Conservation (phyloP, 805 yeast genomes). For the Wickerhamiella alocasiicola region DNA sequence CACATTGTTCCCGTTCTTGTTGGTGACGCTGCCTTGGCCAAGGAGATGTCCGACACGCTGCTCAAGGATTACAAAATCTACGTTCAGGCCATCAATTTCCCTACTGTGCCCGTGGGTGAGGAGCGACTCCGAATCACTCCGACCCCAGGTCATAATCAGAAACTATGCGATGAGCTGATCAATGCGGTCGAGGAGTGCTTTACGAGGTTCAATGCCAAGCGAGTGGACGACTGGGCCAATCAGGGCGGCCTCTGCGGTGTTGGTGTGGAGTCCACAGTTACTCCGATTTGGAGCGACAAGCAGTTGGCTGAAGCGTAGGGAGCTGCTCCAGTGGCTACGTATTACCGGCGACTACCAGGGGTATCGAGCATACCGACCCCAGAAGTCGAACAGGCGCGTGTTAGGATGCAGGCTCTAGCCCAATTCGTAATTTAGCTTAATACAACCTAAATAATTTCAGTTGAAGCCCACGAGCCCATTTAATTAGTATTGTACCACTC, state of each 20-base stretch:
- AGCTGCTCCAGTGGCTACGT: too few species aligned
- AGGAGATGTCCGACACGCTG: slow-evolving; percentile 78
- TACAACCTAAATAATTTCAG: too few species aligned
- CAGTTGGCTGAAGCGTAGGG: slow-evolving; percentile 52
- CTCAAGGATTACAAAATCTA: slow-evolving; percentile 76
- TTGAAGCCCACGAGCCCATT: too few species aligned
- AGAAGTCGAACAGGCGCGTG: too few species aligned
- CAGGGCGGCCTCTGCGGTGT: slow-evolving; percentile 89
- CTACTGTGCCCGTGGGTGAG: slow-evolving; percentile 91
- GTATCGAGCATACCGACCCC: too few species aligned
- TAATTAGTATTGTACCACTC: too few species aligned
- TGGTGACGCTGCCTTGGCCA: slow-evolving; percentile 90
- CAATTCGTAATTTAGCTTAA: too few species aligned
- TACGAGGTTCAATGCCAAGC: slow-evolving; percentile 56
- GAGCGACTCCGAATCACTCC: slow-evolving; percentile 98
- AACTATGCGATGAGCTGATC: slow-evolving; percentile 62
- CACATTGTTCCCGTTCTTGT: slow-evolving; percentile 93
- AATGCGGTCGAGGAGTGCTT: slow-evolving; percentile 74
- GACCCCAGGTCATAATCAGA: slow-evolving; percentile 86
- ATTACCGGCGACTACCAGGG: too few species aligned
- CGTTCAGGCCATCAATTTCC: slow-evolving; percentile 97
- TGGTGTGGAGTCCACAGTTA: slow-evolving; percentile 40
- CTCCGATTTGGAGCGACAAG: slow-evolving; percentile 79
- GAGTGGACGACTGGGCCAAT: slow-evolving; percentile 63
- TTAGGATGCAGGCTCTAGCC: too few species aligned